These are phyloP conservation scores for Debaryomyces sp. DNA, from an alignment of 1,139 yeast genomes.

Conservation along the genomic window DNA sequence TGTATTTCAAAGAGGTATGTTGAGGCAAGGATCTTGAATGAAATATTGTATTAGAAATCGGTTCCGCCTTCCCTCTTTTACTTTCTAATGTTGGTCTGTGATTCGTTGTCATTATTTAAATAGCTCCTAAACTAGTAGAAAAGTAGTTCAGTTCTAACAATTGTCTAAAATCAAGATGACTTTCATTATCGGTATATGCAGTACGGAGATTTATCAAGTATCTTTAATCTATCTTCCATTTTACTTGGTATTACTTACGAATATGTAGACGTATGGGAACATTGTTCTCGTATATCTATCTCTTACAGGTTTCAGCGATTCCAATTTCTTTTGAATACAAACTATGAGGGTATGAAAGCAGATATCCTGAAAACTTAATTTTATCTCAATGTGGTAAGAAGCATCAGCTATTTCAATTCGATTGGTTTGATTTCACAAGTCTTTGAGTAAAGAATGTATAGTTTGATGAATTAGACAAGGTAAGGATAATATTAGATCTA, in stretches of 20 bases:
- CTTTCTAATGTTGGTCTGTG: slow-evolving; percentile 91
- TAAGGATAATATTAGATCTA: too few relatives aligned
- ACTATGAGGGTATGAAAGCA: not conserved
- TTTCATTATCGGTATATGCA: not conserved
- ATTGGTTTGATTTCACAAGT: not conserved
- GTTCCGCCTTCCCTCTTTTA: slow-evolving; percentile 66
- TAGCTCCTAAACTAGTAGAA: not conserved
- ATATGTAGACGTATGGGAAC: not conserved
- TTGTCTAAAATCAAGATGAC: not conserved
- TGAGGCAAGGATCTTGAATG: slow-evolving; percentile 76
- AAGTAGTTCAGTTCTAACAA: not conserved
- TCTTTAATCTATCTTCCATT: not conserved
- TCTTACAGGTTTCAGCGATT: not conserved
- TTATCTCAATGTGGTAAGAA: not conserved
- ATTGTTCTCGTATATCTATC: not conserved
- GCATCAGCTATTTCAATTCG: not conserved
- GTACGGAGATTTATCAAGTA: not conserved
- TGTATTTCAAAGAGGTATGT: slow-evolving; percentile 65
- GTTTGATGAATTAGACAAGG: not conserved
- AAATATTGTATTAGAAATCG: slow-evolving; percentile 46
- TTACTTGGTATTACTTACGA: not conserved
- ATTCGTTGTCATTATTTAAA: slow-evolving; percentile 75
- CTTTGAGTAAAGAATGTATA: not conserved
- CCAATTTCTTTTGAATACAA: not conserved
- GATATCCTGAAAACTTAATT: not conserved